Evolutionary conservation across 1,284 basidiomycete genomes (phyloP), one percentile per base, ranked within the genome.

Genomic region (Rhodotorula sp.): DNA sequence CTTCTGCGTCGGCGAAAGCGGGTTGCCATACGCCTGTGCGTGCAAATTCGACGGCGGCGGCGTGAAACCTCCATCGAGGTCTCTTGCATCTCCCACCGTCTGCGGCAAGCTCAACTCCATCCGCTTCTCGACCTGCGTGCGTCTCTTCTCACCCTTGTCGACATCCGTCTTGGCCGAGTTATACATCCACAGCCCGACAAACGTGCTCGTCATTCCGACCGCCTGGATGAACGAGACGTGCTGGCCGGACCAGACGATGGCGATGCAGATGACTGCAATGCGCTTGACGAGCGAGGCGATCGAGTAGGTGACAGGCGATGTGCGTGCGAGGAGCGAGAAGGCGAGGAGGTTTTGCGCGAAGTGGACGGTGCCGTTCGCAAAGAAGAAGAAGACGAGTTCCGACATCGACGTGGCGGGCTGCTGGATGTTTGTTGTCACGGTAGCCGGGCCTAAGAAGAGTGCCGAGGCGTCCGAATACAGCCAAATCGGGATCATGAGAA

Each of bases 201-300:
- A 97, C 0, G 96, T 97, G 81, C 97, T 82, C 32, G 83, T 83
- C 78, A 99, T 99, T 27, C 96, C 96, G 53, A 84, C 76, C 2
- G 85, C 92, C 81, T 99, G 96, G 17, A 97, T 78, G 9, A 85
- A 85, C 72, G 94, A 90, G 6, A 99, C 88, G 27, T 84, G 79
- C 82, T 99, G 95, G 67, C 86, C 89, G 82, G 98, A 99, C 95
- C 95, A 99, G 62, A 94, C 83, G 79, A 99, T 93, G 39, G 96
- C 95, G 74, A 98, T 89, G 81, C 93, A 94, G 78, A 99, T 99
- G 76, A 99, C 96, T 56, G 90, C 93, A 66, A 99, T 94, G 44
- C 96, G 90, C 83, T 99, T 99, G 83, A 98, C 89, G 76, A 99
- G 87, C 19, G 92, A 95, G 1, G 95, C 96, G 79, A 99, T 98